Evolutionary conservation across 73 alveolate species (phyloP).

Genomic region (Paramecium biaurelia): DNA sequence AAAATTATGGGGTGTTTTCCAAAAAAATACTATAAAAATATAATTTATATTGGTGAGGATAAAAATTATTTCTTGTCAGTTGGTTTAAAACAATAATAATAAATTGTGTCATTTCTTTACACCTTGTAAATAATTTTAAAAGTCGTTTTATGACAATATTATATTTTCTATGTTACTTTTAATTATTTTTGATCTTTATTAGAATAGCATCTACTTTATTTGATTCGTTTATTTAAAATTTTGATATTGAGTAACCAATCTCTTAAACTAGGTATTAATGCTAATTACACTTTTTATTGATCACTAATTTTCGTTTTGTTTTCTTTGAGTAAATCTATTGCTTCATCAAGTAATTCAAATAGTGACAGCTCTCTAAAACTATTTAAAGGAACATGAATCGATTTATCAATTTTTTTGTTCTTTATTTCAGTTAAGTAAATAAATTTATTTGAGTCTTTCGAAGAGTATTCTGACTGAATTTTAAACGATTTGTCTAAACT

Average conservation of each 20-base stretch:
- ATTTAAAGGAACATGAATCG: neutral
- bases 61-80: neutral
- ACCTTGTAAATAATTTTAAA: neutral
- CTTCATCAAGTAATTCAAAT: constrained; percentile 3
- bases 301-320: neutral
- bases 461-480: neutral
- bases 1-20: neutral
- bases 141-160: constrained; percentile 17
- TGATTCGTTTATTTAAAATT: neutral
- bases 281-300: neutral
- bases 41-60: neutral
- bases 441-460: neutral
- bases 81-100: neutral
- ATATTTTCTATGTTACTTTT: neutral
- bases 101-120: neutral
- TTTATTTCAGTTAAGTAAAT: neutral
- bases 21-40: neutral
- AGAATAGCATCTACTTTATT: neutral
- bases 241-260: neutral
- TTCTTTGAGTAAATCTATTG: neutral
- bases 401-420: neutral
- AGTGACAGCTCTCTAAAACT: neutral
- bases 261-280: neutral
- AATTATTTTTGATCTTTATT: neutral
- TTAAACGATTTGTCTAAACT: neutral